Evolutionary conservation across 2,329 filamentous ascomycete species (phyloP), one percentile per base, ranked within the genome.

Genomic region (Fusarium longipes): DNA sequence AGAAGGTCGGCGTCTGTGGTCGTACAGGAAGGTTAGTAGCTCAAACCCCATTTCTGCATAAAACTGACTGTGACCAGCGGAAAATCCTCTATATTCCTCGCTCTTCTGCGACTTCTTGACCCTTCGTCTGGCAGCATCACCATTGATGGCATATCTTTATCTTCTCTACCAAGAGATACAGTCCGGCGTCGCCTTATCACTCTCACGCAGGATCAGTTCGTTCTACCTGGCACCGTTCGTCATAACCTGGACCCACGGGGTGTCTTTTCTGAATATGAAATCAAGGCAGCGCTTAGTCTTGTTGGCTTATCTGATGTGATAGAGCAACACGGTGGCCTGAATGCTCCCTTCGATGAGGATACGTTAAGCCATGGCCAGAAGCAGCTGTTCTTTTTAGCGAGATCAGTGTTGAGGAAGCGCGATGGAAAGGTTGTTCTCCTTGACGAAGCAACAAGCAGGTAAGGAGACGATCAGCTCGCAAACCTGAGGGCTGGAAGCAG

Each of bases 1-100:
- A 84, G 65, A 85, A 84, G 58, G 73, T 86, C 12, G 84, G 78
- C 2, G 79, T 86, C n/a, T 83, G 82, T 45, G 84, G 85, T 12
- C 81, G 84, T 14, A 84, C 81, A 22, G 84, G 83, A 36, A 73
- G 73, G 65, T 71, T 15, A 60, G 63, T 48, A 36, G 20, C 14
- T 24, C 15, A 25, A 27, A 40, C 48, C 43, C 17, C 42, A 25
- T 18, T 8, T 22, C 24, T 17, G 10, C 30, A 30, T 25, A 40
- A 36, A 52, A 32, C 43, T 47, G 11, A 47, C 35, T 22, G 18
- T 32, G 25, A 14, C 9, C 11, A 85, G 83, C 49, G 84, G 85
- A 1, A 86, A 87, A 73, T 82, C 80, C 0, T 84, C 83, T 0
- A 73, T 87, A 2, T 73, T 85, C 4, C 75, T 82, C 10, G 75